phyloP scores from a whole-genome alignment of 495 filamentous ascomycete species.

The Podospora comata region DNA sequence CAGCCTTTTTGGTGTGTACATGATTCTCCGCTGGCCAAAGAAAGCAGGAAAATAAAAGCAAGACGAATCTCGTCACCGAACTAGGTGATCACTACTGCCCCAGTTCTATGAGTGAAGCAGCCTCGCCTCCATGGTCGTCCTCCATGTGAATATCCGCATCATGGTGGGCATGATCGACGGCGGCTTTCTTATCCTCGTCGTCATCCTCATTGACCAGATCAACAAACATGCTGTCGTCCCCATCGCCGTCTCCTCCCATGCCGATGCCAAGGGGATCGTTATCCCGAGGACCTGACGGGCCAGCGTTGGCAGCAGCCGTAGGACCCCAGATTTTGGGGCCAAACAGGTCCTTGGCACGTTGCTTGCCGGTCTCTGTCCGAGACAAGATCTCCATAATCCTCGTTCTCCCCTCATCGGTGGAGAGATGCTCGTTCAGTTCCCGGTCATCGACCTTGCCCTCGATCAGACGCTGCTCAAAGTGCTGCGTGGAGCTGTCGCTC shows the following conservation, averaged over 20 bases:
- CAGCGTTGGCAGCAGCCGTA: constrained; percentile 1
- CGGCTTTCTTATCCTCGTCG: constrained; percentile 33
- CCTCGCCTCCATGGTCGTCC: constrained; percentile 17
- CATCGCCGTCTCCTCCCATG: constrained; percentile 41
- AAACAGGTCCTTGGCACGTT: constrained; percentile 41
- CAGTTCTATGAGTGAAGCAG: constrained; percentile 21
- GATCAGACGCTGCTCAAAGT: constrained; percentile 43
- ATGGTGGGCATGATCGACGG: constrained; percentile 10
- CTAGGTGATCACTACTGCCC: neutral
- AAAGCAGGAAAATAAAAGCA: neutral
- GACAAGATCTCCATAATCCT: constrained; percentile 40
- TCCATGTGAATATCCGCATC: neutral
- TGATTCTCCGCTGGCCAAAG: neutral
- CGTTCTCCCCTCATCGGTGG: constrained; percentile 31
- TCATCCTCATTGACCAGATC: constrained; percentile 52
- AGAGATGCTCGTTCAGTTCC: constrained; percentile 28
- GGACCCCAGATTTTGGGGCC: constrained; percentile 37
- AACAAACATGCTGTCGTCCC: constrained; percentile 52
- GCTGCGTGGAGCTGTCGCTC: constrained; percentile 31
- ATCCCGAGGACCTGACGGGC: constrained; percentile 10
- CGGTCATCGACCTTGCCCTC: constrained; percentile 36
- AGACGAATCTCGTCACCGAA: neutral
- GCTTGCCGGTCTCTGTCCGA: constrained; percentile 39
- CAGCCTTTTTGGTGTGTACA: neutral
- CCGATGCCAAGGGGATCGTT: constrained; percentile 34